Base-by-base conservation (phyloP, 2,329 filamentous ascomycete species). In the Zalaria sp. region DNA sequence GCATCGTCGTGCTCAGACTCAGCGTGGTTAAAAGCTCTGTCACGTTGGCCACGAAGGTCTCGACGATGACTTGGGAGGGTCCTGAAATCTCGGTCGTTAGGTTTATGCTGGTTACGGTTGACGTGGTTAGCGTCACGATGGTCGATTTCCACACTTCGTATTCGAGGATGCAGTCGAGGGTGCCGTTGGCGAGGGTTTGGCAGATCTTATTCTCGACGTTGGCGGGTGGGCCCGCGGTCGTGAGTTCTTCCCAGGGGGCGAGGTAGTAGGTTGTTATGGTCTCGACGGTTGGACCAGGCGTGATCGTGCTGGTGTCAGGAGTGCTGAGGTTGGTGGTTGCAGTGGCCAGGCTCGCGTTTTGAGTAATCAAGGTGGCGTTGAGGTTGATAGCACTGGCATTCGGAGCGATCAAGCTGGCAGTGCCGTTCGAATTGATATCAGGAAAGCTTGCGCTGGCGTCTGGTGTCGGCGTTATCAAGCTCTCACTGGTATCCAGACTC, bases 141-240 rank as follows among this genome's bases (percentile, higher is more conserved):
- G 57, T 51, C 0, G 65, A 58, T 10, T 59, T 53, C 64, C 63
- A 68, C 7, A 62, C 55, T 46, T 68, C 58, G 39, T 62, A 60
- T 38, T 62, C 60, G 4, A 55, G 57, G 25, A 62, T 50, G 50
- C 64, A 68, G 38, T 63, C 55, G 35, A 58, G 49, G 4, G 53
- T 57, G 11, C 54, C 60, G 42, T 64, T 55, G 8, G 53, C 49
- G 37, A 56, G 51, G 5, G 53, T 51, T 1, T 54, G 58, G 53
- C 64, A 68, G 34, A 67, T 54, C 44, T 65, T 64, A 34, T 61
- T 54, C 29, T 61, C 58, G 18, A 68, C 59, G 35, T 65, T 58
- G 1, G 53, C 51, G 3, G 65, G 64, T 2, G 53, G 49, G 0
- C 54, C 52, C 9, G 60, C 64, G 4, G 56, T 54, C 0, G 63